Evolutionary conservation across 108 stramenopile species (phyloP), one percentile per base, ranked within the genome.

Genomic region (Nannochloropsis gaditana): DNA sequence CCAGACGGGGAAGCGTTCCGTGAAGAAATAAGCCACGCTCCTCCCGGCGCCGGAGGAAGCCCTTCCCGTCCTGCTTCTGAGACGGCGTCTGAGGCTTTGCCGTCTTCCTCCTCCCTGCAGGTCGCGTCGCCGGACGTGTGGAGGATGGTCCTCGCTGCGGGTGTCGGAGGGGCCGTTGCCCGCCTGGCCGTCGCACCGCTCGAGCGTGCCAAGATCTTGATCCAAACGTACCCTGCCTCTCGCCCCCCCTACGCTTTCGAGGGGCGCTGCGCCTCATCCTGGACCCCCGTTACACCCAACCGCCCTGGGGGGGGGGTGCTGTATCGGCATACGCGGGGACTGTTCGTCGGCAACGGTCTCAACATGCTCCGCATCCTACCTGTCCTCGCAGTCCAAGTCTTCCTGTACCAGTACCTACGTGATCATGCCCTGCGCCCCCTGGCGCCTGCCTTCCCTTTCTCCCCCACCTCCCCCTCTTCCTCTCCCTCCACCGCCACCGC

Each of bases 161-260:
- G 59, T n/a, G 59, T 73, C 59, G 59, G 59, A n/a, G 59, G 59
- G 19, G 59, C 59, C n/a, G 19, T 73, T 15, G 59, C 59, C 59
- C 59, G 59, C 59, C 59, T 73, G 19, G 59, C n/a, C 59, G 59
- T 73, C 59, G 59, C 59, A n/a, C 59, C 59, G 19, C 59, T 73
- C 8, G 59, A 73, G 6, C 59, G 59, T 6, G 59, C 59, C 59
- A 73, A 73, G 59, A 73, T 73, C 6, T n/a, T 73, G 59, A 73
- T 73, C 59, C 59, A 73, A n/a, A 73, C 59, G 19, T 15, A n/a
- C 59, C 59, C 59, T 73, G 19, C 59, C 59, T n/a, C n/a, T n/a
- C 59, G 59, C 59, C 59, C 59, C n/a, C 59, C 59, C 59, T 73
- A 15, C 15, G 19, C 59, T n/a, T 73, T 6, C 59, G 59, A 15